Evolutionary conservation across 2,329 filamentous ascomycete species (phyloP).

Genomic region (Nannizziopsis barbatae): DNA sequence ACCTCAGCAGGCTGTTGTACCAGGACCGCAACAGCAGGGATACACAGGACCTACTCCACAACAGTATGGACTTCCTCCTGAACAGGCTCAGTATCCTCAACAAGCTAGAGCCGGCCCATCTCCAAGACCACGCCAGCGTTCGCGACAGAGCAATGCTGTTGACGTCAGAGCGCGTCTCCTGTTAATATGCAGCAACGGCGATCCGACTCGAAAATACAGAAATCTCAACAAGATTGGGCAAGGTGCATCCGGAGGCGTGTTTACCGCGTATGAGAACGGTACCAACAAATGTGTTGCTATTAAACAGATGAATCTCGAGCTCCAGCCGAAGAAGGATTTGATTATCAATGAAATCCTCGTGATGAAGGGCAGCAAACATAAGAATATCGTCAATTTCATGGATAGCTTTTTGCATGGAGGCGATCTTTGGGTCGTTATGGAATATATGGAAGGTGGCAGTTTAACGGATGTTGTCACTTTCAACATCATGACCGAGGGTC

Average conservation of each 20-base stretch:
- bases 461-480: constrained; percentile 97
- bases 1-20: constrained; percentile 33
- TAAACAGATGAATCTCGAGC: constrained; percentile 98
- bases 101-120: constrained; percentile 20
- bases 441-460: constrained; percentile 98
- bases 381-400: constrained; percentile 98
- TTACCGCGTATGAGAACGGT: constrained; percentile 73
- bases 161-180: constrained; percentile 77
- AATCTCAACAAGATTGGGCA: constrained; percentile 92
- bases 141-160: constrained; percentile 65
- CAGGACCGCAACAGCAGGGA: background rate
- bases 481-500: constrained; percentile 97
- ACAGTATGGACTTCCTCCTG: constrained; percentile 21
- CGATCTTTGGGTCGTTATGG: constrained; percentile 98
- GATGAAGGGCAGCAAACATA: constrained; percentile 98
- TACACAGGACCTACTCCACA: constrained; percentile 17
- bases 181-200: constrained; percentile 79
- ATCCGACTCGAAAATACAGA: constrained; percentile 78
- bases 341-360: constrained; percentile 99
- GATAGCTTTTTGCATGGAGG: constrained; percentile 85
- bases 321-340: constrained; percentile 96
- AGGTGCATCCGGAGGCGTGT: constrained; percentile 92
- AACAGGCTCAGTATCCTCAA: constrained; percentile 24
- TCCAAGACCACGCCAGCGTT: constrained; percentile 61
- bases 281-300: constrained; percentile 87